Conservation (phyloP, 1,284 basidiomycete genomes). For the Heterobasidion parviporum region DNA sequence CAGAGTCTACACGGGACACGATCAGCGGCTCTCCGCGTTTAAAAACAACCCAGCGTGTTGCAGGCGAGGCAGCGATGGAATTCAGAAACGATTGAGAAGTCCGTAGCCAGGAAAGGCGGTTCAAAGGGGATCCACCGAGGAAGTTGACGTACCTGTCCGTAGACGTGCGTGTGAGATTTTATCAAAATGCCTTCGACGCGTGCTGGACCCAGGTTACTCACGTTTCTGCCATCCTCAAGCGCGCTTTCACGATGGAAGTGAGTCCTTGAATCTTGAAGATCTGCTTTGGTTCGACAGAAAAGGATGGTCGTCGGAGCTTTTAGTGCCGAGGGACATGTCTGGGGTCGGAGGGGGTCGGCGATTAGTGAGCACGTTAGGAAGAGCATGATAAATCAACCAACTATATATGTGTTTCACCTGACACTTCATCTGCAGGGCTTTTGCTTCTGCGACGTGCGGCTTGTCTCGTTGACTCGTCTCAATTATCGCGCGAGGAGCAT, state of each 20-base stretch:
- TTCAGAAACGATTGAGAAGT: constrained; percentile 67
- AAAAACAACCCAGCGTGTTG: constrained; percentile 71
- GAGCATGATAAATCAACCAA: background rate
- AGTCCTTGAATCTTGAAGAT: background rate
- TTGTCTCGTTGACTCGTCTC: no score
- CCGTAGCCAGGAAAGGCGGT: constrained; percentile 82
- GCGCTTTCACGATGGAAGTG: background rate
- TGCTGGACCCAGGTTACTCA: constrained; percentile 5
- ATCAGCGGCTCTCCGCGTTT: constrained; percentile 59
- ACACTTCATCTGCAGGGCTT: background rate
- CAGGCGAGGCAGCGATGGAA: constrained; percentile 45
- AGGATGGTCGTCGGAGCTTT: background rate
- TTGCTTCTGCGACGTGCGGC: no score
- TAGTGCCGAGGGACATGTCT: background rate
- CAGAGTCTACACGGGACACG: constrained; percentile 20
- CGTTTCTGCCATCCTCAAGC: constrained; percentile 12
- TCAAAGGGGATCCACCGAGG: constrained; percentile 74
- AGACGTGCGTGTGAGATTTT: background rate
- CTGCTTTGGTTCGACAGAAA: background rate
- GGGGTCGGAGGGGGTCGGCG: background rate
- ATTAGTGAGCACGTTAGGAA: background rate
- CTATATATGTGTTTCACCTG: background rate
- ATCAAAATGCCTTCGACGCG: constrained; percentile 6
- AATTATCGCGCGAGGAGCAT: no score
- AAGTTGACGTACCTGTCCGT: constrained; percentile 41